Percentiles rank a stretch among this genome's conserved stretches.
Evolutionary conservation across 2,329 filamentous ascomycete genomes (phyloP).

Genomic region (Hypoxylon sp.): DNA sequence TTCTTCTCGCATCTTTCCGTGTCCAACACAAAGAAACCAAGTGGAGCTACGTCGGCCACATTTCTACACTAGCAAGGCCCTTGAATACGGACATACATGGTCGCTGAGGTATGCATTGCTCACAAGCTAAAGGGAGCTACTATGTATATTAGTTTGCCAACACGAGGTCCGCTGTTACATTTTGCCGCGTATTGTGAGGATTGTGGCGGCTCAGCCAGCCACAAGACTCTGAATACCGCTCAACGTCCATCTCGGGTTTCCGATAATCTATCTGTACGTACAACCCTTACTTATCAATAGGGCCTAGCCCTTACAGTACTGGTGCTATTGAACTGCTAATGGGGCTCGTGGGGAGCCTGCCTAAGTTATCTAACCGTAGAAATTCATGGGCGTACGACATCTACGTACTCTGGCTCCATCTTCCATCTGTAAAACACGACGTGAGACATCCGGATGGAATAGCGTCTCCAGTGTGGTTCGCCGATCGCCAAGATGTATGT

Average conservation of each 20-base stretch:
- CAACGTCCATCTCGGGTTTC: slow-evolving; percentile 8
- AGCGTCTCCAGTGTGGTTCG: slow-evolving; percentile 27
- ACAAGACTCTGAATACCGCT: slow-evolving; percentile 16
- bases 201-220: slow-evolving; percentile 24
- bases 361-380: slow-evolving; percentile 1
- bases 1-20: slow-evolving; percentile 9
- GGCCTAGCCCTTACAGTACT: slow-evolving; percentile 7
- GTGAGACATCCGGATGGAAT: slow-evolving; percentile 34
- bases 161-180: slow-evolving; percentile 37
- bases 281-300: not conserved
- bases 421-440: slow-evolving; percentile 39
- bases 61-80: slow-evolving; percentile 3
- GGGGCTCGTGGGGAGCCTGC: slow-evolving; percentile 17
- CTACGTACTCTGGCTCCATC: slow-evolving; percentile 23
- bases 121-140: slow-evolving; percentile 8
- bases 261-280: slow-evolving; percentile 8
- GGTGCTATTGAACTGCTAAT: slow-evolving; percentile 12
- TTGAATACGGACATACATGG: slow-evolving; percentile 17
- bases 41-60: slow-evolving; percentile 14
- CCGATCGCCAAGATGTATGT: slow-evolving; percentile 34
- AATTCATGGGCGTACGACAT: slow-evolving; percentile 23
- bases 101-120: slow-evolving; percentile 10
- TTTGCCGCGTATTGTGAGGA: slow-evolving; percentile 27
- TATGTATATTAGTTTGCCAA: slow-evolving; percentile 21
- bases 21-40: slow-evolving; percentile 24